Evolutionary conservation across 495 filamentous ascomycete species (phyloP).

Genomic region (Penicillium crystallinum): DNA sequence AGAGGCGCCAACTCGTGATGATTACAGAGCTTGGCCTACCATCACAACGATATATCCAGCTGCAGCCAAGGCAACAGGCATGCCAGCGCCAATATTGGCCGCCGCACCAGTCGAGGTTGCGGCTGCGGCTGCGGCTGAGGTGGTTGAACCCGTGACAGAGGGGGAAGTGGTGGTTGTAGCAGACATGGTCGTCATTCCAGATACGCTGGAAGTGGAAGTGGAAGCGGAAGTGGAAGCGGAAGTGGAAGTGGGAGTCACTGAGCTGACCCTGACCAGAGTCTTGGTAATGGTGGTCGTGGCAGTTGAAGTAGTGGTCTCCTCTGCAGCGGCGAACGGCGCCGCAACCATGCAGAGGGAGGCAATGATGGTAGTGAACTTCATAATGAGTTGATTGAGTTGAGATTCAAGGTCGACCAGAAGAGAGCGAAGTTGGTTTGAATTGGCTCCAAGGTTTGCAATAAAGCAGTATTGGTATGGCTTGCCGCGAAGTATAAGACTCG

Average conservation of each 20-base stretch:
- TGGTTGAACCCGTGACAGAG: constrained; percentile 12
- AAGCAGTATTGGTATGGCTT: neutral
- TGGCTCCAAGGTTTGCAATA: neutral
- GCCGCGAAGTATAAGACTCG: neutral
- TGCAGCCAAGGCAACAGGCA: constrained; percentile 30
- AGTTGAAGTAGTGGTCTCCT: constrained; percentile 22
- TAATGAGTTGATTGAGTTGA: constrained; percentile 15
- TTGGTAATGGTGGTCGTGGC: constrained; percentile 31
- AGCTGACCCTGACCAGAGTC: constrained; percentile 29
- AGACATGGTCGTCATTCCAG: constrained; percentile 12
- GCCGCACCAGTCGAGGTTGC: constrained; percentile 20
- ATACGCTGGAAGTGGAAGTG: too few species aligned
- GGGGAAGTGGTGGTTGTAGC: constrained; percentile 19
- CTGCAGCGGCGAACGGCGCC: constrained; percentile 25
- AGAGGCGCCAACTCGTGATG: neutral
- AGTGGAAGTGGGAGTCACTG: constrained; percentile 24
- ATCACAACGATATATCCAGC: constrained; percentile 38
- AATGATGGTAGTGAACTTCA: constrained; percentile 34
- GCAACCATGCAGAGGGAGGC: constrained; percentile 35
- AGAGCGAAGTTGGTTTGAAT: neutral
- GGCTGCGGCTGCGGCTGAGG: constrained; percentile 21
- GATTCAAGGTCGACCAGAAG: neutral
- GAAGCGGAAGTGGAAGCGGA: too few species aligned
- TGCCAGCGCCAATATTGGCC: constrained; percentile 19
- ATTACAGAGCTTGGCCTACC: constrained; percentile 33